Evolutionary conservation across 1,139 yeast genomes (phyloP).

Genomic region (Zygoascus sp.): DNA sequence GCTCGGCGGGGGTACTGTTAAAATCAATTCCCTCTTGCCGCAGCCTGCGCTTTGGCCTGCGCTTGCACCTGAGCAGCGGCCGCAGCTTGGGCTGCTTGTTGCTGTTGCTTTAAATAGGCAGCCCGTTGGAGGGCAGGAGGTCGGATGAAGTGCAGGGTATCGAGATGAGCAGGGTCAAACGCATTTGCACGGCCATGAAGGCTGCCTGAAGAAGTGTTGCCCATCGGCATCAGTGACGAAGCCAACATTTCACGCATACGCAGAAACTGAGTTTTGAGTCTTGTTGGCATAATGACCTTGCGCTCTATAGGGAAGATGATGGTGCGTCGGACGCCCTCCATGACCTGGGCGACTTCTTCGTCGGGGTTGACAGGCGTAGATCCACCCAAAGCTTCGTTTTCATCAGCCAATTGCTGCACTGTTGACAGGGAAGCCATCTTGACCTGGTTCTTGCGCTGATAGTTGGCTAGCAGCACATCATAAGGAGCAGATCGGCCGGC

Average conservation of each 20-base stretch:
- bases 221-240: conserved; percentile 31
- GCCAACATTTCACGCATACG: conserved; percentile 59
- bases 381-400: conserved; percentile 29
- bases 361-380: conserved; percentile 53
- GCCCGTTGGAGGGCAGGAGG: conserved; percentile 35
- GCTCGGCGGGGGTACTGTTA: too few species aligned
- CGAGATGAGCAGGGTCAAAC: conserved; percentile 32
- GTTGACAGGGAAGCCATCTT: conserved; percentile 45
- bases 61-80: conserved; percentile 3
- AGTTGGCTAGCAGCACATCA: conserved; percentile 80
- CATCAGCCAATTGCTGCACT: conserved; percentile 35
- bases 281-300: conserved; percentile 63
- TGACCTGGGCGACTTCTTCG: conserved; percentile 88
- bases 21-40: too few species aligned
- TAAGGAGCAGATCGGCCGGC: conserved; percentile 89
- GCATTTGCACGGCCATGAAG: conserved; percentile 36
- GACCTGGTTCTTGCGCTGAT: conserved; percentile 89
- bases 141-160: conserved; percentile 28
- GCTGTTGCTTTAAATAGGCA: conserved; percentile 16
- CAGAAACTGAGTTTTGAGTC: conserved; percentile 65
- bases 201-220: conserved; percentile 23
- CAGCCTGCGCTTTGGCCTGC: not conserved
- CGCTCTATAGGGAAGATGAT: conserved; percentile 80
- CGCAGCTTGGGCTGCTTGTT: conserved; percentile 9
- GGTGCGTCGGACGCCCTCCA: conserved; percentile 84